Evolutionary conservation across 345 rosid genomes (phyloP), one percentile per base, ranked within the genome.

Genomic region (Garcia nutans): DNA sequence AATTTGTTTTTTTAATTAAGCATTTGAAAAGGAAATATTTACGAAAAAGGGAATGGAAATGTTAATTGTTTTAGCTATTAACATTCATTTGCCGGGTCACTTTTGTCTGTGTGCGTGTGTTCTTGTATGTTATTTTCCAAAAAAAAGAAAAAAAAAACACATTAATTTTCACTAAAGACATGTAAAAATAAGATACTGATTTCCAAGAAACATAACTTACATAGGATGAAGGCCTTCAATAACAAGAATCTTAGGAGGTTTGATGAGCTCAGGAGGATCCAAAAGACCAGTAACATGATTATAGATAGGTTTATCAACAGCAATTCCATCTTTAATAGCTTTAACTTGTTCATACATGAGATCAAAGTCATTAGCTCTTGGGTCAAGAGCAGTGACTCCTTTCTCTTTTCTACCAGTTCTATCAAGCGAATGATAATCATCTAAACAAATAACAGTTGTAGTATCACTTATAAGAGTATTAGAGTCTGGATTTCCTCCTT

Each of bases 191-290:
- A 47, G 15, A 47, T 9, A 28, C 2, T 28, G 10, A 47, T 47
- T 47, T 13, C 16, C 45, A 1, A 62, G 0, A 20, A 33, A 23
- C 1, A 60, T 17, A 16, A 79, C 97, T 93, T 87, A 96, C 99
- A 96, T 93, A 49, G 99, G 99, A 70, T 96, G 99, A 69, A 96
- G 83, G 24, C 99, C 99, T 92, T 96, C 99, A 78, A 96, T 93
- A 75, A 96, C 98, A 62, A 91, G 94, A 78, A 96, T 96, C 91
- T 89, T 96, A 15, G 99, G 99, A 24, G 99, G 97, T 69, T 89
- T 88, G 76, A 86, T 96, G 78, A 87, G 88, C 86, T 96, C 99
- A 15, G 99, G 94, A 42, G 99, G 89, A 61, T 96, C 99, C 74
- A 96, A 70, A 47, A 96, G 90, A 44, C 99, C 99, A 47, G 89